Evolutionary conservation across 345 rosid species (phyloP), one percentile per base, ranked within the genome.

Genomic region (Lepidium aucheri): DNA sequence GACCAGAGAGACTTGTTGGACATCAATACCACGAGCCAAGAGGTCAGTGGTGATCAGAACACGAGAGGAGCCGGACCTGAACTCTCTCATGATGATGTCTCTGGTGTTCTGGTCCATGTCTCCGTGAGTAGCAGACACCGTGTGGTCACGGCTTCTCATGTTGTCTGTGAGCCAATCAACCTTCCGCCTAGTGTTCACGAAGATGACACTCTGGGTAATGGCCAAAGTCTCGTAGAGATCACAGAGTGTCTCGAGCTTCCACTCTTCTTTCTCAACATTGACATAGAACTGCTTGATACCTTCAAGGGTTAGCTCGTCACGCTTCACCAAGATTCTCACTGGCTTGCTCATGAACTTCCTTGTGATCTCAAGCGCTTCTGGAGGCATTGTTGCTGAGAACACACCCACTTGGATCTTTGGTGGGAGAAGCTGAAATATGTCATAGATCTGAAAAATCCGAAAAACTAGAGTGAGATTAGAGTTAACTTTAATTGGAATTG

Each of bases 141-240:
- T 87, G 67, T 84, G 91, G 74, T 85, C 95, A 26, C 85, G 79
- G 50, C 82, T 61, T 52, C 87, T 69, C 89, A 84, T 79, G 62
- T 88, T 82, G 77, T 88, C 95, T 0, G 95, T 84, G 49, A 88
- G 81, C 95, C 95, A 85, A 40, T 85, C 95, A 0, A 85, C 95
- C 79, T 88, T 88, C 54, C 87, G 80, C 51, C 89, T 43, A 7
- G 89, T 86, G 80, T 88, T 88, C 11, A 85, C 89, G 11, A 88
- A 88, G 56, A 88, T 84, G 66, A 85, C 91, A 53, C 89, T 83
- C 61, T 88, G 91, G 28, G 91, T 85, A 53, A 85, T 85, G 43
- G 91, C 87, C 0, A 84, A 57, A 22, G 88, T 85, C 77, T 87
- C 95, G 59, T 85, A 87, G n/a, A 85, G 80, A 66, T 87, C 95